A percentile compares a stretch with the other conserved stretches of the same genome.
phyloP scores from a whole-genome alignment of 2,329 filamentous ascomycete species.

The Pseudocercospora crystallina region DNA sequence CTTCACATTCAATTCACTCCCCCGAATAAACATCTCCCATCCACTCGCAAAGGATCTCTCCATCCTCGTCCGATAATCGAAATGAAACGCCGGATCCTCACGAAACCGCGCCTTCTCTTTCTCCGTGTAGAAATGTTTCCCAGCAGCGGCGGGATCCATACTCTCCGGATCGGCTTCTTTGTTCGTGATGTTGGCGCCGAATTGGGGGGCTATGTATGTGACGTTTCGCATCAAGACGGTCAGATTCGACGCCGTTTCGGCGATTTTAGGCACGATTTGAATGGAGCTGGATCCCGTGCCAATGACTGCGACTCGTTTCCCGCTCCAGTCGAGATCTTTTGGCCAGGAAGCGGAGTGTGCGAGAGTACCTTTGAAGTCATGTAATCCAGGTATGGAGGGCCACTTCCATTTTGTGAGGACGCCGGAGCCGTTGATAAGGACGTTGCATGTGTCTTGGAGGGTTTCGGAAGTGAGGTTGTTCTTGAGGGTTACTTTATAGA shows the following conservation, averaged over 20 bases:
- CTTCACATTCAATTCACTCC: constrained; percentile 15
- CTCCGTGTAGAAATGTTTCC: constrained; percentile 31
- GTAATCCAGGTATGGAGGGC: constrained; percentile 53
- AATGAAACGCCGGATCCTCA: constrained; percentile 34
- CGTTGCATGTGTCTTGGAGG: constrained; percentile 48
- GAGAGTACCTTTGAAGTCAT: constrained; percentile 53
- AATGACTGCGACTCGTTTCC: constrained; percentile 27
- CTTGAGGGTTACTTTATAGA: constrained; percentile 35
- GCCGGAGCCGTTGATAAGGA: constrained; percentile 51
- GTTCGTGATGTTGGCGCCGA: constrained; percentile 26
- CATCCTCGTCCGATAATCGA: constrained; percentile 37
- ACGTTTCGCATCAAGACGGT: constrained; percentile 35
- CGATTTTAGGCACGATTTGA: constrained; percentile 37
- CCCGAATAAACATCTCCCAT: constrained; percentile 27
- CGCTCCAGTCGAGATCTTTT: constrained; percentile 35
- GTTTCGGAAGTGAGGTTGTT: constrained; percentile 42
- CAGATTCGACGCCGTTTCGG: constrained; percentile 33
- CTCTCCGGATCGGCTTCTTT: constrained; percentile 22
- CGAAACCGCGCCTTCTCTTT: constrained; percentile 33
- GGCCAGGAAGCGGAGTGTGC: constrained; percentile 60
- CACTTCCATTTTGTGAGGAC: constrained; percentile 54
- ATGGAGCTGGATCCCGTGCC: constrained; percentile 27
- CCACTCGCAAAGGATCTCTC: constrained; percentile 26
- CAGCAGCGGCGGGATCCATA: constrained; percentile 22
- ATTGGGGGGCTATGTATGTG: constrained; percentile 36